These are phyloP conservation scores for Stephanodiscus triporus DNA, from an alignment of 108 stramenopile genomes.

Conservation along the genomic window DNA sequence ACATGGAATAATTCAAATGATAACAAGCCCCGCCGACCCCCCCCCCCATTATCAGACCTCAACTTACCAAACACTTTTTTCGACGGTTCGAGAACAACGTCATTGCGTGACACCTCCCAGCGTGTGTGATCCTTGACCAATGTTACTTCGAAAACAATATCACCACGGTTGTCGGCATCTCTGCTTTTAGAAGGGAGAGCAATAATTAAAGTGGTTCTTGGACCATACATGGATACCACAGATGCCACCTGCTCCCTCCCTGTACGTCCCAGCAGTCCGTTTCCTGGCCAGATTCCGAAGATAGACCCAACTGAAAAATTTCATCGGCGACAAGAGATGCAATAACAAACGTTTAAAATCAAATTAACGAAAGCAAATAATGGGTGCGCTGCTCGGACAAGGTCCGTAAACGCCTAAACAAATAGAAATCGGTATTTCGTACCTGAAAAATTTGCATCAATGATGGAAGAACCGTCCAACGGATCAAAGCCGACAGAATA, in stretches of 20 bases:
- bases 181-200: constrained; percentile 70
- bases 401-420: too few species aligned
- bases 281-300: constrained; percentile 94
- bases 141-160: constrained; percentile 67
- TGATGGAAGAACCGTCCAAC: constrained; percentile 93
- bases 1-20: neutral
- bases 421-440: too few species aligned
- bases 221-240: constrained; percentile 89
- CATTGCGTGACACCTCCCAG: constrained; percentile 60
- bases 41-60: neutral
- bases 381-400: too few species aligned
- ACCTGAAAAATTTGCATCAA: constrained; percentile 87
- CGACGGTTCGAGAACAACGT: constrained; percentile 44
- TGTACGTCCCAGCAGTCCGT: constrained; percentile 81
- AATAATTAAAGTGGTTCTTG: constrained; percentile 89
- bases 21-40: neutral
- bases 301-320: constrained; percentile 84
- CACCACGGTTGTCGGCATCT: constrained; percentile 34
- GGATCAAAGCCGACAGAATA: constrained; percentile 91
- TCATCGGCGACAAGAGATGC: neutral
- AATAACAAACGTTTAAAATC: neutral
- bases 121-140: constrained; percentile 54
- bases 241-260: constrained; percentile 92
- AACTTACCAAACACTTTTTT: constrained; percentile 66
- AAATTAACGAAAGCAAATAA: too few species aligned